Base-by-base conservation (phyloP, 176 grass and related monocot species). In the Lolium multiflorum region DNA sequence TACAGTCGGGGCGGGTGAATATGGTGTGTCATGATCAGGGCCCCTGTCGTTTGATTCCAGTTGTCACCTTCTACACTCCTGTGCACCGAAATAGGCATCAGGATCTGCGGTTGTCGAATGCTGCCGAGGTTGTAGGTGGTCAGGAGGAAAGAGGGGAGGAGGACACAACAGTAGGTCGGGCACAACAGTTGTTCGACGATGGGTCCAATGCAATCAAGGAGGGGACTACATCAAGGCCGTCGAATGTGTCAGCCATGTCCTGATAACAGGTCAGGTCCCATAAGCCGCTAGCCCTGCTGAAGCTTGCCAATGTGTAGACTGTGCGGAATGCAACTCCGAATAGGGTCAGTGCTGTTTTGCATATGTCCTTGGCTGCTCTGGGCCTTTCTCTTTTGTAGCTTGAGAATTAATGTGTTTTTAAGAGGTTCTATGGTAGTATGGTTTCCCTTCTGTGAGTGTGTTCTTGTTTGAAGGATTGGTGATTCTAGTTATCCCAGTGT, bases 171-270 rank as follows among this genome's bases (percentile, higher is more conserved):
- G 89, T 98, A 90, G 85, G 85, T 43, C 62, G 17, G 71, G 96
- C 93, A 62, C 89, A 93, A 41, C 89, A 90, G 73, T 78, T 93
- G n/a, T 95, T 93, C 73, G 87, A 90, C 72, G 48, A 55, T 70
- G 95, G 93, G 11, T 95, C 95, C 28, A 93, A 87, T 71, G 93
- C 95, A 18, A 95, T 95, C 76, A 88, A 98, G 89, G 95, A 90
- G 1, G 95, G 86, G 18, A 93, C 64, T 92, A 85, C 64, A 82
- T 84, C 39, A 91, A 92, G 13, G 89, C 93, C 66, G 89, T 87
- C 3, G 91, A 98, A 83, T 93, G 82, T 80, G 89, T 95, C 81
- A 95, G 91, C 86, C 89, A 81, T 59, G 87, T 89, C 65, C 91
- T 98, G 24, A 64, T 64, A 5, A 92, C 82, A 92, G 89, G 93